Conservation (phyloP, 345 rosid species). For the Anacardium occidentale region DNA sequence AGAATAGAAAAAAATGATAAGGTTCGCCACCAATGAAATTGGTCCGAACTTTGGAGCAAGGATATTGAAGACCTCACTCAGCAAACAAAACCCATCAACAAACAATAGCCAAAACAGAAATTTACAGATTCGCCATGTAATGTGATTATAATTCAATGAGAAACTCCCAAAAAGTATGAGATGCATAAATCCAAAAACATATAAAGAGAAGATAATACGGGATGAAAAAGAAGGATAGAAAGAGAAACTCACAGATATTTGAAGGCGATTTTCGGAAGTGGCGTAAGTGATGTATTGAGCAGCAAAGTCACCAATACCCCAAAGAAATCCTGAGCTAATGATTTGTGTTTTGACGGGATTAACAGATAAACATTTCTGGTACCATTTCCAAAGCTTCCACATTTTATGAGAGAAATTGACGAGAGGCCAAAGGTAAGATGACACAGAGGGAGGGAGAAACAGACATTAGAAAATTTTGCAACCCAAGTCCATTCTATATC, state of each 20-base stretch:
- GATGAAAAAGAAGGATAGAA: background rate
- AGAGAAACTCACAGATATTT: constrained; percentile 29
- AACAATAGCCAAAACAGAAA: constrained; percentile 3
- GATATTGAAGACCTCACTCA: background rate
- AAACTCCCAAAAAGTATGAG: background rate
- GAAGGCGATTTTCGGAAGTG: constrained; percentile 53
- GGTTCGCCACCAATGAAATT: background rate
- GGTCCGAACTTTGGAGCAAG: background rate
- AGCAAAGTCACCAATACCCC: constrained; percentile 85
- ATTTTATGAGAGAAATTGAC: constrained; percentile 23
- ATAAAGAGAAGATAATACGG: background rate
- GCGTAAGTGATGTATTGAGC: constrained; percentile 87
- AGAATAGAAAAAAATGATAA: background rate
- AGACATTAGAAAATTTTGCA: constrained; percentile 5
- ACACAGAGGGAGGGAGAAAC: background rate
- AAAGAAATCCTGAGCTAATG: constrained; percentile 81
- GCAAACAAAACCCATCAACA: constrained; percentile 12
- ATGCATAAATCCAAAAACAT: background rate
- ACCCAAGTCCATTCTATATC: background rate
- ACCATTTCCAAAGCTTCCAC: constrained; percentile 85
- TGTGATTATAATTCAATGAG: background rate
- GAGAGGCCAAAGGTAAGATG: background rate
- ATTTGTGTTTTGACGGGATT: constrained; percentile 88
- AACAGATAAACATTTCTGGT: constrained; percentile 61
- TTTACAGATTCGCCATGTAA: background rate